These are phyloP conservation scores for Xylona heveae DNA, from an alignment of 495 filamentous ascomycete genomes.

Conservation along the genomic window DNA sequence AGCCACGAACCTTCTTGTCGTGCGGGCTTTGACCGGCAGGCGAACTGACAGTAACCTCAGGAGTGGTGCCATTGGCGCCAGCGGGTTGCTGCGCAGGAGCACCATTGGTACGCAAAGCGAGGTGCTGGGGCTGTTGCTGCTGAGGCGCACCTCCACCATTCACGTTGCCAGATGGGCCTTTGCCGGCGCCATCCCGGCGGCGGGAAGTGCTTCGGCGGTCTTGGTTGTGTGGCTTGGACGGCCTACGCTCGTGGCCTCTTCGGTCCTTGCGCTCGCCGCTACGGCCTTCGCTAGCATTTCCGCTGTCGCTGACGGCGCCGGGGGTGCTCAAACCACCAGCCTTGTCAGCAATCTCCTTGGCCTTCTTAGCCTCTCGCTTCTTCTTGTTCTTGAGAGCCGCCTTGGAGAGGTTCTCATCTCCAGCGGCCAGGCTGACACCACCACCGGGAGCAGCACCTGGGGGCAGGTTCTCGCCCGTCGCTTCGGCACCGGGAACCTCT, in stretches of 20 bases:
- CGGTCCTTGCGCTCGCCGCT: slow-evolving; percentile 30
- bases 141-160: slow-evolving; percentile 1
- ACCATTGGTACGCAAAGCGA: slow-evolving; percentile 10
- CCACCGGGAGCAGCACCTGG: slow-evolving; percentile 50
- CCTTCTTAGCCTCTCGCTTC: slow-evolving; percentile 92
- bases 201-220: slow-evolving; percentile 16
- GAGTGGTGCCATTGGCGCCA: slow-evolving; percentile 7
- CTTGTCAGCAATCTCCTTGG: slow-evolving; percentile 49
- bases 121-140: slow-evolving; percentile 10
- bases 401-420: slow-evolving; percentile 57
- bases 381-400: slow-evolving; percentile 95
- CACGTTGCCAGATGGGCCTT: slow-evolving; percentile 15
- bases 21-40: slow-evolving; percentile 25
- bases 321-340: slow-evolving; percentile 17
- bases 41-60: slow-evolving; percentile 25
- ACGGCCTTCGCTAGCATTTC: slow-evolving; percentile 32
- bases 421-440: slow-evolving; percentile 37
- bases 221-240: slow-evolving; percentile 30
- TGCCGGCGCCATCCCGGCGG: slow-evolving; percentile 2
- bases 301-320: slow-evolving; percentile 8
- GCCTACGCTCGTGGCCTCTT: slow-evolving; percentile 29
- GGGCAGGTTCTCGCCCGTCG: slow-evolving; percentile 34
- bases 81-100: slow-evolving; percentile 6
- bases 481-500: slow-evolving; percentile 62
- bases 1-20: slow-evolving; percentile 75